Base-by-base conservation (phyloP, 1,139 yeast genomes). In the Suhomyces chickasaworum region DNA sequence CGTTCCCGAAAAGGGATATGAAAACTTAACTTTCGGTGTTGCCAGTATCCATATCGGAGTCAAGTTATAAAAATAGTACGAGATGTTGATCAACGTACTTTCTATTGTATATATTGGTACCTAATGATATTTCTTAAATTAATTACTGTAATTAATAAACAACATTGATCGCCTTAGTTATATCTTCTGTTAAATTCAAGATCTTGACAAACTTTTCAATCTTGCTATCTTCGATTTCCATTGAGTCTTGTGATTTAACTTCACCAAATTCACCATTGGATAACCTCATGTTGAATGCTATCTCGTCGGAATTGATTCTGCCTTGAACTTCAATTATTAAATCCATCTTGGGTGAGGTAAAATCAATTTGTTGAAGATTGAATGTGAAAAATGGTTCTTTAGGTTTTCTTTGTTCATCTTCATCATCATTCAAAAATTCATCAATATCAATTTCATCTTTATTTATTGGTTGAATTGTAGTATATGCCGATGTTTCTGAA, bases 11-110 rank as follows among this genome's bases (percentile, higher is more conserved):
- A 80, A 80, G 47, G 99, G 99, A 42, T 93, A 91, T 66, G 98
- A 93, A 71, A 88, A 89, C 68, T 77, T 93, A 61, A 88, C 97
- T n/a, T 89, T 89, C 67, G 99, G 99, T 47, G 87, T 91, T 46
- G 97, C 98, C 45, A 90, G 97, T 44, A 90, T 93, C 53, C 99
- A 93, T 63, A 84, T 91, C 65, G 99, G 99, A 57, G 89, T 93
- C 50, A 93, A 93, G 70, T 77, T 88, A 46, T 75, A 61, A 51
- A 13, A 13, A 5, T 33, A 33, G 23, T 35, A 35, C 29, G 25
- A 20, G 37, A 35, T 37, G 13, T 23, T 32, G 10, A 18, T 39
- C 33, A 30, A 15, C 32, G 40, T 30, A 18, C 45, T 36, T 44
- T 42, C 37, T 40, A 44, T 38, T 44, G 45, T 45, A 42, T 45